Base-by-base conservation (phyloP, 352 stramenopile species). In the Phytophthora meadii region DNA sequence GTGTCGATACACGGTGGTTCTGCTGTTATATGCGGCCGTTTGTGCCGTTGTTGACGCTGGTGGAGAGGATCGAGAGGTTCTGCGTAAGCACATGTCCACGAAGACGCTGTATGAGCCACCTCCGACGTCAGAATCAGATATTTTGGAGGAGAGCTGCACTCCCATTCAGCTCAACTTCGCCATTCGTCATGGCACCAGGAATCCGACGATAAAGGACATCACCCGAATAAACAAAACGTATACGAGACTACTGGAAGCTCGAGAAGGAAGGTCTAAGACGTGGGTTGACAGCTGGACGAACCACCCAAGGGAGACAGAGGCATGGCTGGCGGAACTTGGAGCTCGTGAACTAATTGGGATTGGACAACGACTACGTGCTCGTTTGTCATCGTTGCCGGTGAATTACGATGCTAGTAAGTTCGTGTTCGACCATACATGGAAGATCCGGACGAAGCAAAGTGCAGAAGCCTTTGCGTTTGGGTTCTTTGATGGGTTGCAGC, bases 151-250 rank as follows among this genome's bases (percentile, higher is more conserved):
- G 25, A 44, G 46, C 30, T 95, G 87, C 55, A 45, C 14, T 4
- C 78, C 81, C 7, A 54, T 88, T 9, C 87, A 95, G 41, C 74
- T 93, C 50, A 95, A 95, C 58, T 90, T 80, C 47, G 87, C 86
- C 9, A 67, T 95, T 39, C 84, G 87, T 19, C 87, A 95, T 50
- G 87, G 87, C 54, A 95, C 84, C 15, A 79, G 87, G 39, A 91
- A 81, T 57, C 87, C 87, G 17, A 95, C 87, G 4, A 78, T 81
- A 59, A 95, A 95, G 42, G 83, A 92, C 58, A 93, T 95, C 28
- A 71, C 37, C 7, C 69, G 81, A 45, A 94, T 93, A 41, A 58
- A 44, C 5, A 52, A 54, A 7, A 79, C 74, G 14, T 67, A 89
- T 32, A 58, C 37, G 1, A 82, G 77, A 61, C 63, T 95, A 51